These are phyloP conservation scores for Inga oerstediana DNA, from an alignment of 306 rosid species.

Conservation along the genomic window DNA sequence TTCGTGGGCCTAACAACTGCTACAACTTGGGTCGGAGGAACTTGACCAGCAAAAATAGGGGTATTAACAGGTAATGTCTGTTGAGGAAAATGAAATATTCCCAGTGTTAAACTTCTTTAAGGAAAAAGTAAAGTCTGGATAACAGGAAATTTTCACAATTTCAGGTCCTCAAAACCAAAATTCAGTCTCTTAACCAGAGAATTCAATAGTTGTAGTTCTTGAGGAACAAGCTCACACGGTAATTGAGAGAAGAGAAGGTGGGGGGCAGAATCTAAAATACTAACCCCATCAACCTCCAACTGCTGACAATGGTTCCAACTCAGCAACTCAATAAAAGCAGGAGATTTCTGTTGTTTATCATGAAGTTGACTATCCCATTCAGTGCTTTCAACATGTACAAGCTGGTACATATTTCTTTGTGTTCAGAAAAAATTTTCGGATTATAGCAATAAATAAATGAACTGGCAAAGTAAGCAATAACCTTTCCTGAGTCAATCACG, in stretches of 20 bases:
- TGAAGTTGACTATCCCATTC: constrained; percentile 53
- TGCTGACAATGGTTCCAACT: constrained; percentile 37
- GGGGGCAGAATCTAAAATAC: background rate
- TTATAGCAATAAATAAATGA: background rate
- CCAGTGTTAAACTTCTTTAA: background rate
- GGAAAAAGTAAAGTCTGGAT: background rate
- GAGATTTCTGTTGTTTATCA: constrained; percentile 47
- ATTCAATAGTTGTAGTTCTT: background rate
- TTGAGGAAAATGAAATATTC: background rate
- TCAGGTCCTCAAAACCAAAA: background rate
- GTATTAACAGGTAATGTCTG: background rate
- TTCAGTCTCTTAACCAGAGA: background rate
- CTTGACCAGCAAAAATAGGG: background rate
- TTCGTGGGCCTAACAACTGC: background rate
- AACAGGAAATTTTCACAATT: background rate
- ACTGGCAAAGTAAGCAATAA: constrained; percentile 19
- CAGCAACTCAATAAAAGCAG: constrained; percentile 41
- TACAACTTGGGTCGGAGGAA: background rate
- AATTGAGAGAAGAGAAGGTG: background rate
- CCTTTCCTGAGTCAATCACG: constrained; percentile 62
- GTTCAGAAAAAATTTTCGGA: background rate
- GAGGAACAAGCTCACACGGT: background rate
- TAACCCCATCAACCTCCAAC: constrained; percentile 48
- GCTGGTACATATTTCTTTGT: constrained; percentile 40
- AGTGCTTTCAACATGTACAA: constrained; percentile 39